Conservation (phyloP, 2,329 filamentous ascomycete species). For the Stylonectria norvegica region DNA sequence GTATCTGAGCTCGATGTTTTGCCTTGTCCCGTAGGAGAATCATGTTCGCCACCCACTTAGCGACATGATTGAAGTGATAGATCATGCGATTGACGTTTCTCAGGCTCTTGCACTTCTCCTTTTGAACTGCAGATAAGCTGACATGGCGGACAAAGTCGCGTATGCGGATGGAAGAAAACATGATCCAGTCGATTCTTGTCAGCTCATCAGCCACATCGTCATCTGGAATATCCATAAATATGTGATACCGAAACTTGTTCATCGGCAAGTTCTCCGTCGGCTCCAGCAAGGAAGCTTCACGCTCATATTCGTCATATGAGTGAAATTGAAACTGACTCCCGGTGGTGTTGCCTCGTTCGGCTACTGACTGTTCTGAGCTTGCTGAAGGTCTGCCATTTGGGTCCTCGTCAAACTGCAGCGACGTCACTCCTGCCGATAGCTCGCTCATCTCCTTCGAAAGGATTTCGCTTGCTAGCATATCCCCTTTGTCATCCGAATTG, state of each 20-base stretch:
- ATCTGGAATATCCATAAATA: constrained; percentile 81
- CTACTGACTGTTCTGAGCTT: constrained; percentile 42
- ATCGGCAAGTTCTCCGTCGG: constrained; percentile 67
- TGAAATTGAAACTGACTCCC: constrained; percentile 55
- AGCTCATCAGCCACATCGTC: constrained; percentile 87
- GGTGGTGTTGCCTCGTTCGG: constrained; percentile 37
- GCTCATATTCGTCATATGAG: constrained; percentile 75
- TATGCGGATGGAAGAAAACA: constrained; percentile 92
- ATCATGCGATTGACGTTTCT: constrained; percentile 94
- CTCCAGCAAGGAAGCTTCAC: constrained; percentile 68
- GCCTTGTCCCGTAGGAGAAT: constrained; percentile 89
- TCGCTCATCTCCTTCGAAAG: constrained; percentile 40
- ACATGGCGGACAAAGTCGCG: constrained; percentile 92
- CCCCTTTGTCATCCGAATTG: constrained; percentile 62
- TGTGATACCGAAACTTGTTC: constrained; percentile 83
- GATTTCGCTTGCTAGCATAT: constrained; percentile 34
- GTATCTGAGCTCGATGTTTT: constrained; percentile 84
- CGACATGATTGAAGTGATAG: constrained; percentile 83
- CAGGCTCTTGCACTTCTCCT: constrained; percentile 72
- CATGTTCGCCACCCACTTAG: constrained; percentile 79
- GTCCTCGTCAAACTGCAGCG: constrained; percentile 48
- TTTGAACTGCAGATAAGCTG: constrained; percentile 66
- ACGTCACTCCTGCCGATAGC: constrained; percentile 41
- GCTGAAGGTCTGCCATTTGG: constrained; percentile 43
- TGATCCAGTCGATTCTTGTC: constrained; percentile 95